These are phyloP conservation scores for Magnusiomyces clavatus DNA, from an alignment of 1,139 yeast species.

Conservation along the genomic window DNA sequence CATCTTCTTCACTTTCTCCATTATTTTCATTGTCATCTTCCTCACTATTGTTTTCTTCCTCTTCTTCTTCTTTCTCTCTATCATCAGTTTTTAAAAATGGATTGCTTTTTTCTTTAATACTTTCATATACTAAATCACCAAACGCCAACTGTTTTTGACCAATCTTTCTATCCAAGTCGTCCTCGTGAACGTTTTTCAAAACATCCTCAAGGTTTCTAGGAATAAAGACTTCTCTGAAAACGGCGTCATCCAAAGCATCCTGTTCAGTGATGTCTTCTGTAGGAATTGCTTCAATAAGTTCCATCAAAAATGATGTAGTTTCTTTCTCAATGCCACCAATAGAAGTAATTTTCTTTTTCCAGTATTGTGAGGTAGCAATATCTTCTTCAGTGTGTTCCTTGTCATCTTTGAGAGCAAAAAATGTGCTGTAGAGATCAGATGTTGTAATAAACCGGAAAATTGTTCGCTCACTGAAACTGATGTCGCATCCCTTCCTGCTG, in stretches of 20 bases:
- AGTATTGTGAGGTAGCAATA: not conserved
- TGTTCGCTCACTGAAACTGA: slow-evolving; percentile 71
- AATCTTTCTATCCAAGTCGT: too few species aligned
- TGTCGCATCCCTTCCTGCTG: slow-evolving; percentile 53
- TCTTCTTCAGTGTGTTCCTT: slow-evolving; percentile 17
- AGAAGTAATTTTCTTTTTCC: slow-evolving; percentile 6
- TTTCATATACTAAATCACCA: too few species aligned
- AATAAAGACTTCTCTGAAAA: slow-evolving; percentile 80
- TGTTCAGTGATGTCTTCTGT: slow-evolving; percentile 36
- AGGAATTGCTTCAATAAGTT: slow-evolving; percentile 27
- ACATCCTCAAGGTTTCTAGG: slow-evolving; percentile 52
- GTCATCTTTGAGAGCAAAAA: slow-evolving; percentile 30
- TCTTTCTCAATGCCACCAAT: slow-evolving; percentile 18
- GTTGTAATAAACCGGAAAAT: slow-evolving; percentile 65
- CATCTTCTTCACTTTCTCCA: slow-evolving; percentile 32
- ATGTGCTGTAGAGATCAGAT: slow-evolving; percentile 11
- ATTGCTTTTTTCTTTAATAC: too few species aligned
- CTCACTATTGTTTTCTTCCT: not conserved
- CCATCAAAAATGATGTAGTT: slow-evolving; percentile 25
- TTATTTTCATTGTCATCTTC: not conserved
- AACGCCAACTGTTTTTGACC: too few species aligned
- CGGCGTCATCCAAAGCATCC: slow-evolving; percentile 69
- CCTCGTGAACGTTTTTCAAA: slow-evolving; percentile 11
- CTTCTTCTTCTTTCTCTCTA: not conserved
- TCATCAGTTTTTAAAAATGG: not conserved